Conservation (phyloP, 2,329 filamentous ascomycete genomes). For the Balansia obtecta region DNA sequence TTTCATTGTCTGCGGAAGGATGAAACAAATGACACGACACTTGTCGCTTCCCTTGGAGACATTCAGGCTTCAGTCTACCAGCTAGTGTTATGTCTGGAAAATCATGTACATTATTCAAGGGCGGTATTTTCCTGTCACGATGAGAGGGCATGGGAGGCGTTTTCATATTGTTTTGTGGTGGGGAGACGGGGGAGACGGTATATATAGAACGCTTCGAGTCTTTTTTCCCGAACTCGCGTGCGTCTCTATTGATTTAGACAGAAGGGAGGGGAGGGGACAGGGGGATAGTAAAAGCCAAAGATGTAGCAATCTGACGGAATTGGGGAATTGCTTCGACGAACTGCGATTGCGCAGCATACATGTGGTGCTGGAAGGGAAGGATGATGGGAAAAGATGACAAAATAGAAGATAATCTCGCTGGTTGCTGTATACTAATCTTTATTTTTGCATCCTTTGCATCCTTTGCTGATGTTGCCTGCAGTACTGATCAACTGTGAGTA, state of each 20-base stretch:
- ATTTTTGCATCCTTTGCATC: too few species aligned
- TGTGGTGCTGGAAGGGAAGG: not conserved
- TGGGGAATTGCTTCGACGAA: not conserved
- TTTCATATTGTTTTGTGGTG: not conserved
- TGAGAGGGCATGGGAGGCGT: conserved; percentile 11
- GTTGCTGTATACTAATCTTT: not conserved
- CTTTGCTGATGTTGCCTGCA: not conserved
- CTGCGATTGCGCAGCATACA: not conserved
- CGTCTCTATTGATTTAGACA: not conserved
- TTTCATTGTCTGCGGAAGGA: not conserved
- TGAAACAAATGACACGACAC: not conserved
- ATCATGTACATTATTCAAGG: conserved; percentile 10
- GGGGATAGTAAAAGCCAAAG: not conserved
- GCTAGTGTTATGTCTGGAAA: not conserved
- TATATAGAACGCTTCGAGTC: not conserved
- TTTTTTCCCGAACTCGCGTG: not conserved
- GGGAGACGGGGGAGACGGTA: not conserved
- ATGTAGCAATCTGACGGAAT: not conserved
- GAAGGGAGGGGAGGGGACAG: not conserved
- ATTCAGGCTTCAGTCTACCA: not conserved
- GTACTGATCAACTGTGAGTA: too few species aligned
- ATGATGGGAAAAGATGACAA: not conserved
- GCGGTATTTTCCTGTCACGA: conserved; percentile 9
- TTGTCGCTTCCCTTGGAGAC: not conserved
- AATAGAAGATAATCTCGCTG: not conserved